These are phyloP conservation scores for Verticillium klebahnii DNA, from an alignment of 2,329 filamentous ascomycete species.

Conservation along the genomic window DNA sequence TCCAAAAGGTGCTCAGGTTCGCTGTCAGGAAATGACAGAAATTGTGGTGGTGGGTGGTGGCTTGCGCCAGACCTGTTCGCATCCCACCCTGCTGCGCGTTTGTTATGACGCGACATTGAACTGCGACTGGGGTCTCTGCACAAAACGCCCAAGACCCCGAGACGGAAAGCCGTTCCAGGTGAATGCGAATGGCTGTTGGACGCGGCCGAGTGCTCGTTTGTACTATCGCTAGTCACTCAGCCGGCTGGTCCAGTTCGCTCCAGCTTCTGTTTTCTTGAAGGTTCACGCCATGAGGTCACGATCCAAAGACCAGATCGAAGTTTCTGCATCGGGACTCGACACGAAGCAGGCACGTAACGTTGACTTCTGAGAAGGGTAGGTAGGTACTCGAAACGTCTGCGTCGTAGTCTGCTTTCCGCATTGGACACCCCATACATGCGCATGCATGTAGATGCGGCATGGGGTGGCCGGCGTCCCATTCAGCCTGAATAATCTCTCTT, in stretches of 20 bases:
- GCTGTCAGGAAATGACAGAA: neutral
- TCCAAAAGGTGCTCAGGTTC: neutral
- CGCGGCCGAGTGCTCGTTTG: neutral
- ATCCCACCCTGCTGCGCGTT: neutral
- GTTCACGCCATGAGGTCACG: slow-evolving; percentile 1
- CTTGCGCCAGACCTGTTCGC: neutral
- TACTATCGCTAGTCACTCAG: neutral
- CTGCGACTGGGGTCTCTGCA: neutral
- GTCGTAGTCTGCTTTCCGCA: neutral
- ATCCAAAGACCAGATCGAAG: neutral
- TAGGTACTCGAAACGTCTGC: neutral
- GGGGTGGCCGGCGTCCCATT: neutral
- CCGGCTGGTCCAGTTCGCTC: neutral
- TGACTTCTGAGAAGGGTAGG: neutral
- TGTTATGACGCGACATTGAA: neutral
- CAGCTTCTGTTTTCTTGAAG: neutral
- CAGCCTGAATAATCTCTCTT: neutral
- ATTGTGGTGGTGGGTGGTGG: neutral
- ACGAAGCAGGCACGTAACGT: neutral
- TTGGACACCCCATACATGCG: neutral
- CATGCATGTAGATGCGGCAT: neutral
- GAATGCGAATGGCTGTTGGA: too few species aligned
- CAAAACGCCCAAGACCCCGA: neutral
- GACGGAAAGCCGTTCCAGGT: too few species aligned
- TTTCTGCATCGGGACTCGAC: neutral